phyloP scores from a whole-genome alignment of 2,329 filamentous ascomycete genomes.

The Trichoderma sp. region DNA sequence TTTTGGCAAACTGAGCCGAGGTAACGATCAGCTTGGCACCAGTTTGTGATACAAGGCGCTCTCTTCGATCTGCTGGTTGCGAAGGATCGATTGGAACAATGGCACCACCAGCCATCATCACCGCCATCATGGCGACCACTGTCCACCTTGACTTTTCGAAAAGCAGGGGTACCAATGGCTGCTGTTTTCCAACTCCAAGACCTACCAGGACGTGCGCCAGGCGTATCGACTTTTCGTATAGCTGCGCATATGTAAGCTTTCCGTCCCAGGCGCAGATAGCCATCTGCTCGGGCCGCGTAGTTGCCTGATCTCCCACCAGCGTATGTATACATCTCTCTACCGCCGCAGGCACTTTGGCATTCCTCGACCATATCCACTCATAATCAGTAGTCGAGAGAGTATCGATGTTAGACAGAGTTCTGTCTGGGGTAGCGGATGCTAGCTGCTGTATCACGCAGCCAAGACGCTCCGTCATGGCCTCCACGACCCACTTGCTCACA shows the following conservation, averaged over 20 bases:
- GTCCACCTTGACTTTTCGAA: slow-evolving; percentile 8
- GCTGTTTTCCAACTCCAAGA: background rate
- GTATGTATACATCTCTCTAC: slow-evolving; percentile 29
- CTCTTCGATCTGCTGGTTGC: too few species aligned
- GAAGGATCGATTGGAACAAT: background rate
- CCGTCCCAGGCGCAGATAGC: slow-evolving; percentile 38
- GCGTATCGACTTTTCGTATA: slow-evolving; percentile 19
- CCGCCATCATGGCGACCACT: background rate
- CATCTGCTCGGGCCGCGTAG: slow-evolving; percentile 26
- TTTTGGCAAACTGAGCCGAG: too few species aligned
- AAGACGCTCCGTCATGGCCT: background rate
- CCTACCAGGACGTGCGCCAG: background rate
- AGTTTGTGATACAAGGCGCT: too few species aligned
- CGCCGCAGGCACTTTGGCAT: background rate
- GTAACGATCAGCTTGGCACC: too few species aligned
- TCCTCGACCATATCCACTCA: background rate
- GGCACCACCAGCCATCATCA: background rate
- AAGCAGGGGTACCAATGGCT: background rate
- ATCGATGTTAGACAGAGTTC: background rate
- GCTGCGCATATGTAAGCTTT: slow-evolving; percentile 30
- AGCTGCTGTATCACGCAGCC: background rate
- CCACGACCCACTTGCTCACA: too few species aligned
- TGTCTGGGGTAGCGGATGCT: too few species aligned
- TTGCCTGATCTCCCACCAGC: slow-evolving; percentile 26
- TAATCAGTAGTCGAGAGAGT: background rate